These are phyloP conservation scores for Cladosporium colombiae DNA, from an alignment of 2,329 filamentous ascomycete species.

Conservation along the genomic window DNA sequence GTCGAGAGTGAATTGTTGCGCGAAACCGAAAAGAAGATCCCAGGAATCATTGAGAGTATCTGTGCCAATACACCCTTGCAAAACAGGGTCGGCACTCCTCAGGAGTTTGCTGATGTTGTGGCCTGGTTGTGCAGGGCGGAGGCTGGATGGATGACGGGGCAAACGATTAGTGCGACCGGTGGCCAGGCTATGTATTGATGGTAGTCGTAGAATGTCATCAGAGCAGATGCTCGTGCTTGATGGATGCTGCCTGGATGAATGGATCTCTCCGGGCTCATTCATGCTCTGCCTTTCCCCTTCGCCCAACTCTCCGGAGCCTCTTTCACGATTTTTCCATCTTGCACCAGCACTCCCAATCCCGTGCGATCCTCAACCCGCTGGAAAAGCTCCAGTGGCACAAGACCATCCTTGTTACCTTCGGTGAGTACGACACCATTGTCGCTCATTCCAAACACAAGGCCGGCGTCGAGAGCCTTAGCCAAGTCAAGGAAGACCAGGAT, in stretches of 20 bases:
- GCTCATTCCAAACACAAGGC: slow-evolving; percentile 58
- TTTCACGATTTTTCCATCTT: slow-evolving; percentile 65
- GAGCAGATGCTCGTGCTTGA: neutral
- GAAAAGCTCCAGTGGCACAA: slow-evolving; percentile 69
- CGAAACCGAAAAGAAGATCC: slow-evolving; percentile 44
- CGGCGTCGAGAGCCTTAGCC: slow-evolving; percentile 74
- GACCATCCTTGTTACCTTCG: slow-evolving; percentile 55
- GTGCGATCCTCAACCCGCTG: slow-evolving; percentile 66
- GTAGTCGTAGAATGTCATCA: neutral
- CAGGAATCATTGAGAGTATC: slow-evolving; percentile 52
- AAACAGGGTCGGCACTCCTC: slow-evolving; percentile 52
- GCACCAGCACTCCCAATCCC: slow-evolving; percentile 66
- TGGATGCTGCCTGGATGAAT: too few species aligned
- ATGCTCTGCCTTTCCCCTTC: slow-evolving; percentile 39
- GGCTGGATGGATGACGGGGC: slow-evolving; percentile 41
- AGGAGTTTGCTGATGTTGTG: slow-evolving; percentile 60
- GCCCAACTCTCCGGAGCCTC: slow-evolving; percentile 65
- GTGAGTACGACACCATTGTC: slow-evolving; percentile 52
- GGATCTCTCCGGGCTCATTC: slow-evolving; percentile 33
- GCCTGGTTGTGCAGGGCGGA: slow-evolving; percentile 52
- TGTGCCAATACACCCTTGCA: slow-evolving; percentile 54
- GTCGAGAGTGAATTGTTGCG: slow-evolving; percentile 61
- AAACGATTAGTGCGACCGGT: slow-evolving; percentile 58
- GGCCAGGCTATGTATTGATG: slow-evolving; percentile 37
- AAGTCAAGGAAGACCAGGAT: slow-evolving; percentile 78